Conservation (phyloP, 1,284 basidiomycete genomes). For the Cerioporus squamosus region DNA sequence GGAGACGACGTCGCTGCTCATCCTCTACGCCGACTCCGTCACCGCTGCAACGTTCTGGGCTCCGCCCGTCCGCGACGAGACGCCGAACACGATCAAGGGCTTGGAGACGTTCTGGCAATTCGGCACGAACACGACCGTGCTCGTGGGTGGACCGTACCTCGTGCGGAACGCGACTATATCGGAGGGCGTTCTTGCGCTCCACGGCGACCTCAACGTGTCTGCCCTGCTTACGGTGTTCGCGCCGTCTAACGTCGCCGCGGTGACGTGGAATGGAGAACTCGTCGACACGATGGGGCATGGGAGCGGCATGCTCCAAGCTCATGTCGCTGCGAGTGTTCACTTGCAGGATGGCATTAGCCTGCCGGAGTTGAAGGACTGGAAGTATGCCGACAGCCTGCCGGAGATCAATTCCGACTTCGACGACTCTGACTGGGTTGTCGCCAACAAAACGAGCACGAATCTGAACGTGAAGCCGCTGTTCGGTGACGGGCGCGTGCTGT, state of each 20-base stretch:
- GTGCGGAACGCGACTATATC: conserved; percentile 54
- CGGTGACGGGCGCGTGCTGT: conserved; percentile 74
- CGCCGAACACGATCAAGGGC: conserved; percentile 22
- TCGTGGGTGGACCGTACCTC: conserved; percentile 61
- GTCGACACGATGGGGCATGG: conserved; percentile 27
- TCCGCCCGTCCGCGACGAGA: conserved; percentile 43
- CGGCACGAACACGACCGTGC: conserved; percentile 53
- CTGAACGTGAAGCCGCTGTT: conserved; percentile 71
- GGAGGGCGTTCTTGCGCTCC: conserved; percentile 42
- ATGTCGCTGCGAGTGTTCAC: too few species aligned
- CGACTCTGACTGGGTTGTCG: conserved; percentile 66
- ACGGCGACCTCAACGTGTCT: conserved; percentile 51
- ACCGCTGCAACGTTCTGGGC: conserved; percentile 66
- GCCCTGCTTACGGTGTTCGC: conserved; percentile 55
- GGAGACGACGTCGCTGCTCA: conserved; percentile 67
- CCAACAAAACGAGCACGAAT: conserved; percentile 72
- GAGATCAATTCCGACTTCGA: conserved; percentile 61
- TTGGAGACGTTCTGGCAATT: conserved; percentile 53
- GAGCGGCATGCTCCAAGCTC: too few species aligned
- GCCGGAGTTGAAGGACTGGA: conserved; percentile 63
- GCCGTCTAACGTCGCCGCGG: conserved; percentile 48
- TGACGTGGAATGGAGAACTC: conserved; percentile 81
- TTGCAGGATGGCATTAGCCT: too few species aligned
- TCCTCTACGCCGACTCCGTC: conserved; percentile 66
- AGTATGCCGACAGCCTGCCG: conserved; percentile 71